A percentile compares a stretch with the other conserved stretches of the same genome.
Evolutionary conservation across 1,139 yeast species (phyloP).

Genomic region (Sugiyamaella xylanicola): DNA sequence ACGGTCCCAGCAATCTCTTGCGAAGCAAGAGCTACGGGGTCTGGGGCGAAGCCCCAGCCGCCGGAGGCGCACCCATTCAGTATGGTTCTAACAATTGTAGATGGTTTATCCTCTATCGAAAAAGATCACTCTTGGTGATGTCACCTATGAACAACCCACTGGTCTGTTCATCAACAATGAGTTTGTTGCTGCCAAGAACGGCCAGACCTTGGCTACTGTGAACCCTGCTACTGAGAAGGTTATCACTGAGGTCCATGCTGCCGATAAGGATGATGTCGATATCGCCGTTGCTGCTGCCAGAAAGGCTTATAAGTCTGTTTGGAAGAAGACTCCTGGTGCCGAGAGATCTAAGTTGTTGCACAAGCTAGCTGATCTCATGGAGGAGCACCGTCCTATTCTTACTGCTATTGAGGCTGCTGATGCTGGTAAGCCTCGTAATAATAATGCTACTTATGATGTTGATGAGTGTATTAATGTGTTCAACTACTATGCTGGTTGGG

Average conservation of each 20-base stretch:
- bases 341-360: slow-evolving; percentile 50
- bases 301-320: slow-evolving; percentile 51
- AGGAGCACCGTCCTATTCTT: slow-evolving; percentile 50
- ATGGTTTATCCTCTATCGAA: slow-evolving; percentile 23
- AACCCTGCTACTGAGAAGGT: slow-evolving; percentile 54
- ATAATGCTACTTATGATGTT: slow-evolving; percentile 57
- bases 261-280: slow-evolving; percentile 58
- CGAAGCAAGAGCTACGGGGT: background rate
- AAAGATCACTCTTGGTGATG: slow-evolving; percentile 55
- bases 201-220: slow-evolving; percentile 54
- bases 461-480: slow-evolving; percentile 54
- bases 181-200: slow-evolving; percentile 63
- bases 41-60: background rate
- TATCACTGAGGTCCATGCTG: slow-evolving; percentile 56
- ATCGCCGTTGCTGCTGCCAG: slow-evolving; percentile 60
- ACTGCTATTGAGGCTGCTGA: slow-evolving; percentile 61
- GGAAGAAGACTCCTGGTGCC: slow-evolving; percentile 54
- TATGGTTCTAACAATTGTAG: background rate
- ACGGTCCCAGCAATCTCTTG: background rate
- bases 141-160: slow-evolving; percentile 62
- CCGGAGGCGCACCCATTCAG: no score
- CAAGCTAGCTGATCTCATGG: slow-evolving; percentile 56
- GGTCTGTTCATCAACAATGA: slow-evolving; percentile 85
- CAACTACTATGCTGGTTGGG: slow-evolving; percentile 76
- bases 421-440: slow-evolving; percentile 54